phyloP scores from a whole-genome alignment of 176 grass and related monocot species.

The Cenchrus americanus region DNA sequence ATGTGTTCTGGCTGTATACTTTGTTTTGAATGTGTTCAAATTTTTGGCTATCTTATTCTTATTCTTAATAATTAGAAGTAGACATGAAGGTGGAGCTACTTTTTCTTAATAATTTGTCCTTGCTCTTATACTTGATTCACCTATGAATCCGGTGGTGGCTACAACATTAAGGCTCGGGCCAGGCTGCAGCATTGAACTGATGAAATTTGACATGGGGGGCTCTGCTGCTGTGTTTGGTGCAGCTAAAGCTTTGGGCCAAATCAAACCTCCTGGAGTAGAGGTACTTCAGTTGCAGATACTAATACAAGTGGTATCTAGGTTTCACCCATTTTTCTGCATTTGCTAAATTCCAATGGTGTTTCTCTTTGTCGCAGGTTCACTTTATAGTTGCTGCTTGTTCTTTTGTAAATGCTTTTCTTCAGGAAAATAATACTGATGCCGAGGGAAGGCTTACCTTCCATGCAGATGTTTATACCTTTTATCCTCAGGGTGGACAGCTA shows the following conservation, averaged over 20 bases:
- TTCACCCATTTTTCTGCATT: not conserved
- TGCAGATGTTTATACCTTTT: conserved; percentile 80
- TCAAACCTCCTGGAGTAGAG: conserved; percentile 95
- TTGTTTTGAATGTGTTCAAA: too few species aligned
- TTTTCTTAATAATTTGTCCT: not conserved
- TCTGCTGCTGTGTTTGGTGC: conserved; percentile 91
- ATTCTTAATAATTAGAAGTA: not conserved
- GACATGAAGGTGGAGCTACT: not conserved
- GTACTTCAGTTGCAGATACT: conserved; percentile 47
- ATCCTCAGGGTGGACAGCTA: conserved; percentile 86
- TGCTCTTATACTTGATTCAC: conserved; percentile 18
- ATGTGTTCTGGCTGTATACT: too few species aligned
- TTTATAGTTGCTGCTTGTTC: conserved; percentile 90
- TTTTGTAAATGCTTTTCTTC: conserved; percentile 21
- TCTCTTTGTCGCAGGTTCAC: conserved; percentile 65
- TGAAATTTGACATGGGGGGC: conserved; percentile 99
- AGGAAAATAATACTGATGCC: conserved; percentile 99
- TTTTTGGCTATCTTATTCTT: too few species aligned
- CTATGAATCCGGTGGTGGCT: conserved; percentile 77
- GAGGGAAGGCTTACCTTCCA: conserved; percentile 92
- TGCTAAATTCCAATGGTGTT: conserved; percentile 29
- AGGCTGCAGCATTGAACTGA: conserved; percentile 86
- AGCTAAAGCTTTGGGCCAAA: conserved; percentile 94
- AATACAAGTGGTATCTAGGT: not conserved
- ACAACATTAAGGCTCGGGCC: conserved; percentile 98